These are phyloP conservation scores for Ceratobasidium sp. DNA, from an alignment of 1,284 basidiomycete species.

Conservation along the genomic window DNA sequence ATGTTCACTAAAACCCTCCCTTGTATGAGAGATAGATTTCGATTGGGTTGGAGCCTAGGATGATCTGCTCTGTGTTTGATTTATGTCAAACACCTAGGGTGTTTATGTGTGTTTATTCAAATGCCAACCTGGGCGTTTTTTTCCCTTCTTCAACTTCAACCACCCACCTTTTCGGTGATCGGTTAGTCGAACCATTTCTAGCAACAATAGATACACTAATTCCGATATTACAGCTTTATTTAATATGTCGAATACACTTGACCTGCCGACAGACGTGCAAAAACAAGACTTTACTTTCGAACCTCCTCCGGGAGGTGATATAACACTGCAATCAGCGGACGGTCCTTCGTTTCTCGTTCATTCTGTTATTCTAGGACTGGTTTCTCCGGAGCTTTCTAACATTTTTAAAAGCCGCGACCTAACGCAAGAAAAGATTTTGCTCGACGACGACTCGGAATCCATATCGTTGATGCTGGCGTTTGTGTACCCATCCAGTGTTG, in stretches of 20 bases:
- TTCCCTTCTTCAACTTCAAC: background rate
- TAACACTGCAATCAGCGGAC: conserved; percentile 10
- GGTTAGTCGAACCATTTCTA: background rate
- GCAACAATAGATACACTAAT: no score
- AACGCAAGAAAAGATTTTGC: background rate
- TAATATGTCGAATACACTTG: background rate
- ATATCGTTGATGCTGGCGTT: conserved; percentile 28
- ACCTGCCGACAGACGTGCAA: background rate
- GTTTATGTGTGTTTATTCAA: background rate
- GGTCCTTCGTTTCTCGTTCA: conserved; percentile 8
- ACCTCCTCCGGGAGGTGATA: conserved; percentile 28
- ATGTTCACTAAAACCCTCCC: no score
- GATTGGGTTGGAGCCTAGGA: no score
- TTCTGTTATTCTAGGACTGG: conserved; percentile 16
- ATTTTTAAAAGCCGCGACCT: background rate
- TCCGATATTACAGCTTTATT: background rate
- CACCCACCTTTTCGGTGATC: background rate
- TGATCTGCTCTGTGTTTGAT: no score
- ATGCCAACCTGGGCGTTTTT: background rate
- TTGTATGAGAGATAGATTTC: no score
- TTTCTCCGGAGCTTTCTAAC: conserved; percentile 2
- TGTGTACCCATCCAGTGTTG: conserved; percentile 7
- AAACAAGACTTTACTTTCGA: conserved; percentile 10
- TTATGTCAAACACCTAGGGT: background rate
- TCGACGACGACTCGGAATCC: conserved; percentile 19